phyloP scores from a whole-genome alignment of 257 asterid species.

The Salvia miltiorrhiza region DNA sequence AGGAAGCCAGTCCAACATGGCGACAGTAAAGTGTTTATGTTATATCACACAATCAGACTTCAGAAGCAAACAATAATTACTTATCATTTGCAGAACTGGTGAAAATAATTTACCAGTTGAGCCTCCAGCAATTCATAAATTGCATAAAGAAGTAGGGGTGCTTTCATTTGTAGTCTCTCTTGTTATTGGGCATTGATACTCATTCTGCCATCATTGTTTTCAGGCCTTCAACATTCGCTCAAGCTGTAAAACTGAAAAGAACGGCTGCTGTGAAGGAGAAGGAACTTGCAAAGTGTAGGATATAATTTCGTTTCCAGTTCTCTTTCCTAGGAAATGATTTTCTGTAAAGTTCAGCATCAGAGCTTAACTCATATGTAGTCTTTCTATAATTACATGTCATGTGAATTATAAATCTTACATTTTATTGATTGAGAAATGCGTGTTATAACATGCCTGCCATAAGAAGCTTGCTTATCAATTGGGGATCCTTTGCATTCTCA shows the following conservation, averaged over 20 bases:
- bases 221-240: conserved; percentile 99
- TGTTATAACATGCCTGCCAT: not conserved
- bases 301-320: not conserved
- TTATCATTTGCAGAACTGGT: not conserved
- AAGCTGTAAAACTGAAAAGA: conserved; percentile 91
- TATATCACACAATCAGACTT: not conserved
- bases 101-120: not conserved
- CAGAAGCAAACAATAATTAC: not conserved
- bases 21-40: not conserved
- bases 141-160: not conserved
- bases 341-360: not conserved
- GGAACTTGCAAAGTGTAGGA: conserved; percentile 78
- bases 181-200: not conserved
- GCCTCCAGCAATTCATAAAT: too few relatives aligned
- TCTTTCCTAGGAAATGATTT: conserved; percentile 1
- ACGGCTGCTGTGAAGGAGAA: conserved; percentile 86
- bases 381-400: conserved; percentile 3
- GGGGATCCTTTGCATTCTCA: not conserved
- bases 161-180: not conserved
- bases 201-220: conserved; percentile 21
- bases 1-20: not conserved
- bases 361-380: not conserved
- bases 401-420: conserved; percentile 1
- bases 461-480: not conserved
- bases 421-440: not conserved